Base-by-base conservation (phyloP, 805 yeast genomes). In the Clavispora vitiphila region DNA sequence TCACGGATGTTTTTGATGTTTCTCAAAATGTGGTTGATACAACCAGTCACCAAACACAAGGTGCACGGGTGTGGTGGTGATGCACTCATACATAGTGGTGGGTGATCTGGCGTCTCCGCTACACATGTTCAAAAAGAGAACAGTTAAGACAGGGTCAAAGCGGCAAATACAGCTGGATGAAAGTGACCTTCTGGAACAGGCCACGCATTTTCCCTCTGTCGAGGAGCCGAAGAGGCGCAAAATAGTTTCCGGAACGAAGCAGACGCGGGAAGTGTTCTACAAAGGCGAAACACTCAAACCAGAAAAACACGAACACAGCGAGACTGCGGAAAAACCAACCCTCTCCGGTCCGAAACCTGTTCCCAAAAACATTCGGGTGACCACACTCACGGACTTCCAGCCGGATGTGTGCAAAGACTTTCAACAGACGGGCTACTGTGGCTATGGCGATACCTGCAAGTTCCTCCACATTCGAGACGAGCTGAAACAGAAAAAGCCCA, bases 381-480 rank as follows among this genome's bases (percentile, higher is more conserved):
- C 89, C 0, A 81, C 86, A 0, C 67, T 81, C 2, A 73, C 84
- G 29, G 99, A 93, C 56, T 93, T 82, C 56, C 96, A 87, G 58
- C 90, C 95, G 1, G 97, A 93, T 56, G 82, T 93, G 2, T 93
- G 99, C 58, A 93, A 91, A 56, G 98, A 93, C 61, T 93, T 76
- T 61, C 76, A 80, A 44, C 85, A 83, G 51, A 90, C 95, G 0
- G 99, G 99, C 0, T 90, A 80, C 57, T 93, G 99, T 71, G 97
- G 97, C 5, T 93, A 83, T 59, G 99, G 99, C 8, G 99, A 93
- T 54, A 83, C 93, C 26, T 93, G 99, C 67, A 93, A 93, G 65
- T 93, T 93, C 60, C 60, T 91, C 26, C 99, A 93, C 58, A 78
- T 86, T 12, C 67, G 99, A 61, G 97, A 87, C 51, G 96, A 87